phyloP scores from a whole-genome alignment of 305 asterid genomes.

The Andrographis paniculata region DNA sequence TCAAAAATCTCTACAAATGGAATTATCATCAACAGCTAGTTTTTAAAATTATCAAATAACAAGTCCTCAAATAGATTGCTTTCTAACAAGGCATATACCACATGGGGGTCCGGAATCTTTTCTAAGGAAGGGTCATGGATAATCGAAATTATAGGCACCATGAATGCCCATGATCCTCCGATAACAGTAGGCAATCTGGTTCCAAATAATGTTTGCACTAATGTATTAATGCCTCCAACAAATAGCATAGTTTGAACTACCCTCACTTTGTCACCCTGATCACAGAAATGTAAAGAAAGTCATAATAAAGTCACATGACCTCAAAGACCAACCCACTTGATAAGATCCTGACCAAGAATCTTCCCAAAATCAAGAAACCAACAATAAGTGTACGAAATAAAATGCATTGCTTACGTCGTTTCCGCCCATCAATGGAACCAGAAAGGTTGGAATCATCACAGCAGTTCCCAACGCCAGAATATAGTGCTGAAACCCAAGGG shows the following conservation, averaged over 20 bases:
- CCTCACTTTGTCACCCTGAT: conserved; percentile 83
- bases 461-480: conserved; percentile 88
- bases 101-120: conserved; percentile 60
- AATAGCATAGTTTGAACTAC: conserved; percentile 89
- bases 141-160: conserved; percentile 81
- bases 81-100: conserved; percentile 28
- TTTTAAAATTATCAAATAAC: background rate
- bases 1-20: conserved; percentile 57
- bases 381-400: background rate
- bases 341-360: no score
- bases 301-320: background rate
- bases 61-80: background rate
- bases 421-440: conserved; percentile 98
- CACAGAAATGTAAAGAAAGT: conserved; percentile 7
- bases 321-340: no score
- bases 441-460: conserved; percentile 91
- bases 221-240: conserved; percentile 81
- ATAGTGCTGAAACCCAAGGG: conserved; percentile 92
- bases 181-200: conserved; percentile 86
- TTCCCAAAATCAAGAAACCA: background rate
- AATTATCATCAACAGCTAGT: conserved; percentile 12
- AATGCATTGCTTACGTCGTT: conserved; percentile 41
- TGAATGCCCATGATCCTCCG: conserved; percentile 98
- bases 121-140: conserved; percentile 74
- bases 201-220: conserved; percentile 81